Conservation (phyloP, 768 basidiomycete species). For the Leccinum disarticulatum region DNA sequence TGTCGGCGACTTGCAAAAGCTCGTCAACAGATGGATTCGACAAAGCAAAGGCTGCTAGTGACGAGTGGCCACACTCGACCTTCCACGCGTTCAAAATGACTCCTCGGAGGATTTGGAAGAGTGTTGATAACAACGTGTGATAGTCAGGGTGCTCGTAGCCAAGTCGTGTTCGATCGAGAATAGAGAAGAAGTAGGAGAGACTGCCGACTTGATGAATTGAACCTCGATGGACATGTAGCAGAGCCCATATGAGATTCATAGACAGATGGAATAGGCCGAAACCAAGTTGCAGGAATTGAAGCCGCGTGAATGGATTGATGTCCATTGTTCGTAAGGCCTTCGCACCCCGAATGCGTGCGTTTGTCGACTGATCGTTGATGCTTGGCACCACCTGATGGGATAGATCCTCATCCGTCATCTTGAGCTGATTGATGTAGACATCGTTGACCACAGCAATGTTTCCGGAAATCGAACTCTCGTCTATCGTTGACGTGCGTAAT, state of each 20-base stretch:
- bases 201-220: neutral
- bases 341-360: neutral
- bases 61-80: conserved; percentile 16
- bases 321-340: neutral
- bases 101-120: conserved; percentile 34
- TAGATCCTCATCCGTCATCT: neutral
- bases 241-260: conserved; percentile 31
- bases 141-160: conserved; percentile 36
- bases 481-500: conserved; percentile 1
- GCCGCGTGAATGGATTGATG: neutral
- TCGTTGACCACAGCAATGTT: conserved; percentile 4
- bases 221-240: conserved; percentile 3
- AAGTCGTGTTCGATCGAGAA: conserved; percentile 30
- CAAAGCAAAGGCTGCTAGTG: conserved; percentile 16
- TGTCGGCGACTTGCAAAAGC: neutral
- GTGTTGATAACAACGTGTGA: conserved; percentile 25
- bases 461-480: conserved; percentile 7
- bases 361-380: conserved; percentile 8
- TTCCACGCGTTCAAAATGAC: conserved; percentile 36
- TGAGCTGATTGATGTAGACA: conserved; percentile 6
- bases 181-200: neutral
- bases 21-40: conserved; percentile 16
- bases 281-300: conserved; percentile 1
- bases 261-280: conserved; percentile 34
- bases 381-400: neutral